Evolutionary conservation across 768 basidiomycete species (phyloP).

Genomic region (Candolleomyces aberdarensis): DNA sequence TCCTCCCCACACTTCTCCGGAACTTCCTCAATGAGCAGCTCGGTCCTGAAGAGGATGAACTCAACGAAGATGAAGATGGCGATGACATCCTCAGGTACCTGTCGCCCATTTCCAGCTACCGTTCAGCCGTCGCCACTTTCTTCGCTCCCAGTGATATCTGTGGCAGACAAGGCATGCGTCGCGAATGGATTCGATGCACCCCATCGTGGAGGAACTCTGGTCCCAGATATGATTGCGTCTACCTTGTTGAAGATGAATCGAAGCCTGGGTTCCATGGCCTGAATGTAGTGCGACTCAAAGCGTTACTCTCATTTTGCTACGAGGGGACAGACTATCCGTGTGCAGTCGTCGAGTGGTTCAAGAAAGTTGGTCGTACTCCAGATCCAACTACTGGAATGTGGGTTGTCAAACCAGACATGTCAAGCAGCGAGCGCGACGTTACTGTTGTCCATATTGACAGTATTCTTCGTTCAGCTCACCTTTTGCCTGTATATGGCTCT

Average conservation of each 20-base stretch:
- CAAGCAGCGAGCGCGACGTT: constrained; percentile 10
- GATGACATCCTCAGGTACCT: background rate
- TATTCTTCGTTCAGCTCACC: constrained; percentile 28
- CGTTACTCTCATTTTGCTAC: constrained; percentile 28
- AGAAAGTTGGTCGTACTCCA: constrained; percentile 15
- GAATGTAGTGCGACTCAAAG: constrained; percentile 20
- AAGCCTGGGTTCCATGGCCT: constrained; percentile 21
- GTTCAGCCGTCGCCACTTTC: background rate
- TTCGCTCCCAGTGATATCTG: background rate
- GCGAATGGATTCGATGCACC: background rate
- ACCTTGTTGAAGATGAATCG: background rate
- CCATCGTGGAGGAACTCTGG: background rate
- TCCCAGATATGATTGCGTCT: background rate
- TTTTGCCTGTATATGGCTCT: constrained; percentile 23
- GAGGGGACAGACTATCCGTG: constrained; percentile 17
- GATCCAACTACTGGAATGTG: constrained; percentile 30
- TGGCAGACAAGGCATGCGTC: background rate
- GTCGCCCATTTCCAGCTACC: background rate
- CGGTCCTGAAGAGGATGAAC: background rate
- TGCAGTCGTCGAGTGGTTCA: constrained; percentile 29
- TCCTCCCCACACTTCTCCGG: too few species aligned
- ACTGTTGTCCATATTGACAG: constrained; percentile 27
- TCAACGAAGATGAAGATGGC: background rate
- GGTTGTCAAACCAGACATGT: constrained; percentile 27
- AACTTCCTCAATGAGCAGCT: too few species aligned